These are phyloP conservation scores for Didymella arachidicola DNA, from an alignment of 2,329 filamentous ascomycete genomes.

Conservation along the genomic window DNA sequence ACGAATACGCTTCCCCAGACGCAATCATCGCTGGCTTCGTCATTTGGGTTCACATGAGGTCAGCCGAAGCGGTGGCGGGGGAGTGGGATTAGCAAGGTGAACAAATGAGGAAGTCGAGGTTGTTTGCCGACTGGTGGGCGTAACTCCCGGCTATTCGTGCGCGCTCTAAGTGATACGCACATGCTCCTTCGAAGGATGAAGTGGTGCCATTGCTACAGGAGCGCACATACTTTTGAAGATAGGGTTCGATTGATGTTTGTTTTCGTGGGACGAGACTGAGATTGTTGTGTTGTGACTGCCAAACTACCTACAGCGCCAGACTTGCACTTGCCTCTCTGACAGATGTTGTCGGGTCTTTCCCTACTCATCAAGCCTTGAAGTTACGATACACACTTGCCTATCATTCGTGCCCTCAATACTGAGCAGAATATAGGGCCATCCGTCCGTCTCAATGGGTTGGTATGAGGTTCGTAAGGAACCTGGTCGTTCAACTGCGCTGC, in stretches of 20 bases:
- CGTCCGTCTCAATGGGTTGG: background rate
- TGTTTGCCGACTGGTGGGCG: slow-evolving; percentile 1
- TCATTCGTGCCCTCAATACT: background rate
- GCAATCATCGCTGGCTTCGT: background rate
- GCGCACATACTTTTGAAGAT: background rate
- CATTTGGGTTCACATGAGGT: slow-evolving; percentile 4
- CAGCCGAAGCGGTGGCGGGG: background rate
- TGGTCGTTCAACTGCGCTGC: background rate
- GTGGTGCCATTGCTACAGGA: background rate
- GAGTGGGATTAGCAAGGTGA: slow-evolving; percentile 1
- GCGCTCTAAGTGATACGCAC: background rate
- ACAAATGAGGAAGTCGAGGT: background rate
- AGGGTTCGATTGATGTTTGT: background rate
- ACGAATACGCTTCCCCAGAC: slow-evolving; percentile 14
- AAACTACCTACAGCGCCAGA: background rate
- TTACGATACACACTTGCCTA: background rate
- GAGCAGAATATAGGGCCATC: background rate
- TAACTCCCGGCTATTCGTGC: background rate
- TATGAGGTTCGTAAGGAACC: background rate
- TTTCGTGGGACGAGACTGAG: background rate
- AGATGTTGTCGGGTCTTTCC: background rate
- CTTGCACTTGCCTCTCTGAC: background rate
- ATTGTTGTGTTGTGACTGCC: background rate
- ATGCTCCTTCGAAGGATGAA: background rate
- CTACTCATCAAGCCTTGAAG: background rate